Evolutionary conservation across 2,329 filamentous ascomycete genomes (phyloP), one percentile per base, ranked within the genome.

Genomic region (Penicillium sp.): DNA sequence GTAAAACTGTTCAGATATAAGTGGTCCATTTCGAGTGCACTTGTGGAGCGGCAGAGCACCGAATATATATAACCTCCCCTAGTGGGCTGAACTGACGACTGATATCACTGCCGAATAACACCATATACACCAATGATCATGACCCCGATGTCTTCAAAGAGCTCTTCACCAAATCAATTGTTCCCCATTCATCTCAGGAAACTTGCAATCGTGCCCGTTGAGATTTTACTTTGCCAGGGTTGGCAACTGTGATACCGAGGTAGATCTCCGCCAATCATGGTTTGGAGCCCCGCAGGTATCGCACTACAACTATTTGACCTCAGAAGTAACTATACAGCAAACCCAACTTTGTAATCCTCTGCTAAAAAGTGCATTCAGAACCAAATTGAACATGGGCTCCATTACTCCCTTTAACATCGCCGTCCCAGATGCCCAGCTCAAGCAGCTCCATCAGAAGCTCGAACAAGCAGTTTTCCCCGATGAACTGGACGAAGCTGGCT

Each of bases 391-490:
- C 10, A 64, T 63, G 60, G 39, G 31, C 9, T 46, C 48, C 39
- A 49, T 61, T 10, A 57, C 63, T 25, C 70, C 75, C 5, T 84
- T 78, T 65, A 74, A 69, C 14, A 80, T 85, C 55, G 63, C 68
- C 11, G 68, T 85, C n/a, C 69, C 80, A 0, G 77, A 85, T 36
- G 66, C 72, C 6, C 72, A 77, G 18, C 68, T 87, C 14, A 69
- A 79, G 9, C 73, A 73, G n/a, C 74, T 87, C 2, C 76, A 79
- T 53, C 72, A 76, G 25, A 85, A 84, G 61, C 78, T 88, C 2
- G 67, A 74, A 0, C 69, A 76, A 1, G 69, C 81, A 4, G 74
- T 75, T 7, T 83, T 83, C 44, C 83, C 83, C 0, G 78, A 83
- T 60, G 83, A 85, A 63, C 71, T 82, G 18, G 73, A 81, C 20